Percentiles rank a stretch among this genome's conserved stretches.
These are phyloP conservation scores for Cicer judaicum DNA, from an alignment of 306 rosid species.

Conservation along the genomic window DNA sequence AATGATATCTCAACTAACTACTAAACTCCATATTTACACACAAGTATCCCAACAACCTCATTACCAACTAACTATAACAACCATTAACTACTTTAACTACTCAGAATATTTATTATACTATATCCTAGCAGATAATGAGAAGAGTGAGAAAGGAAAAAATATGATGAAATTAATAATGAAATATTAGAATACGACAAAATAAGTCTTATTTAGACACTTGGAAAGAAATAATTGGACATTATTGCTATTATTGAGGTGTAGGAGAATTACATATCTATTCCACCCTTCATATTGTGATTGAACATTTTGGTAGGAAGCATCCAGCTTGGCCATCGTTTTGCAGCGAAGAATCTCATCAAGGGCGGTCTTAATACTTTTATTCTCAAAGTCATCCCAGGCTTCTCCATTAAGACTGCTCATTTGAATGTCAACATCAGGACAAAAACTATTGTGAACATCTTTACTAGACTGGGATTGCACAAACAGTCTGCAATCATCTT, in stretches of 20 bases:
- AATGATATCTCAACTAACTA: too few relatives aligned
- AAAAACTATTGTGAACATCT: slow-evolving; percentile 37
- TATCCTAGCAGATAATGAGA: background rate
- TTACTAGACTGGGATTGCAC: slow-evolving; percentile 50
- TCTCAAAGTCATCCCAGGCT: slow-evolving; percentile 86
- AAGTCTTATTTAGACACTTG: slow-evolving; percentile 6
- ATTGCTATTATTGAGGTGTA: slow-evolving; percentile 19
- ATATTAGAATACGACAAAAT: slow-evolving; percentile 29
- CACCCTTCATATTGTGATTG: slow-evolving; percentile 60
- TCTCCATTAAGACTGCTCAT: slow-evolving; percentile 54
- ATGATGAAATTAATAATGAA: slow-evolving; percentile 31
- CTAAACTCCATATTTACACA: too few relatives aligned
- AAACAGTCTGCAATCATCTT: slow-evolving; percentile 55
- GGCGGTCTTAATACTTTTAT: slow-evolving; percentile 59
- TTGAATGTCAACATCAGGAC: slow-evolving; percentile 43
- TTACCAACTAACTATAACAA: too few relatives aligned
- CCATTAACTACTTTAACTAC: too few relatives aligned
- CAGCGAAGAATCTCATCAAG: slow-evolving; percentile 77
- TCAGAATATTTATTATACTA: too few relatives aligned
- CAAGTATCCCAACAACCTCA: too few relatives aligned
- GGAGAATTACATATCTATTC: slow-evolving; percentile 60
- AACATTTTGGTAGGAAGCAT: slow-evolving; percentile 56
- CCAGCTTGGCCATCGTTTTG: slow-evolving; percentile 73
- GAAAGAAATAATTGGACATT: slow-evolving; percentile 26
- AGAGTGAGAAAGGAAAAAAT: background rate